A percentile compares a stretch with the other conserved stretches of the same genome.
Evolutionary conservation across 148 eudicot species (phyloP).

Genomic region (Amaranthus palmeri): DNA sequence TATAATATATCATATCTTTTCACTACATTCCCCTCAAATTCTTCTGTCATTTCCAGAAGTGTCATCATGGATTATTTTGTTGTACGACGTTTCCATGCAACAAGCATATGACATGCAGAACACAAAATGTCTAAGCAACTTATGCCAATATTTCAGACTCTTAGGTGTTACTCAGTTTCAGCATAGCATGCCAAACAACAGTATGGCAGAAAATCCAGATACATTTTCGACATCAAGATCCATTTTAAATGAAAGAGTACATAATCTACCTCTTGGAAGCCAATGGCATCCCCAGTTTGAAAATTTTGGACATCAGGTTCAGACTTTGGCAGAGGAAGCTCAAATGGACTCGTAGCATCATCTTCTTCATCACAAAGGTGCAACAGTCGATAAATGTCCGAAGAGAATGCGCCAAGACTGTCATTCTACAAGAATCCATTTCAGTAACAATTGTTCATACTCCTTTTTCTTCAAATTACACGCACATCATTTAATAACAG

Average conservation of each 20-base stretch:
- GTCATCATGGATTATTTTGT: background rate
- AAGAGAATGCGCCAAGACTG: conserved; percentile 68
- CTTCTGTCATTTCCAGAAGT: background rate
- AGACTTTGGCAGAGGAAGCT: conserved; percentile 57
- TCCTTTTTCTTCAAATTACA: background rate
- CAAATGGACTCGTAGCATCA: conserved; percentile 84
- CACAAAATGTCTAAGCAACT: background rate
- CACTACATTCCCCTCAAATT: background rate
- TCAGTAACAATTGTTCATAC: conserved; percentile 13
- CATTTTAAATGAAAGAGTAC: background rate
- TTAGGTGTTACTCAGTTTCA: background rate
- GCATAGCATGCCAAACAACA: background rate
- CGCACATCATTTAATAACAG: background rate
- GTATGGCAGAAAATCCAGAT: background rate
- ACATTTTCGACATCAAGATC: background rate
- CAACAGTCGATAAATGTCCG: conserved; percentile 74
- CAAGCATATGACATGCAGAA: background rate
- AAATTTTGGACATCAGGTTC: conserved; percentile 65
- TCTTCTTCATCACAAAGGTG: conserved; percentile 90
- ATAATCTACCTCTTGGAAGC: conserved; percentile 52
- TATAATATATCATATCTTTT: background rate
- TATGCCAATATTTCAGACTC: background rate
- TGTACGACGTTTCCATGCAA: background rate
- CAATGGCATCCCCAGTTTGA: conserved; percentile 29
- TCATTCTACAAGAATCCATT: conserved; percentile 56